phyloP scores from a whole-genome alignment of 2,329 filamentous ascomycete species.

The Ciborinia camelliae region DNA sequence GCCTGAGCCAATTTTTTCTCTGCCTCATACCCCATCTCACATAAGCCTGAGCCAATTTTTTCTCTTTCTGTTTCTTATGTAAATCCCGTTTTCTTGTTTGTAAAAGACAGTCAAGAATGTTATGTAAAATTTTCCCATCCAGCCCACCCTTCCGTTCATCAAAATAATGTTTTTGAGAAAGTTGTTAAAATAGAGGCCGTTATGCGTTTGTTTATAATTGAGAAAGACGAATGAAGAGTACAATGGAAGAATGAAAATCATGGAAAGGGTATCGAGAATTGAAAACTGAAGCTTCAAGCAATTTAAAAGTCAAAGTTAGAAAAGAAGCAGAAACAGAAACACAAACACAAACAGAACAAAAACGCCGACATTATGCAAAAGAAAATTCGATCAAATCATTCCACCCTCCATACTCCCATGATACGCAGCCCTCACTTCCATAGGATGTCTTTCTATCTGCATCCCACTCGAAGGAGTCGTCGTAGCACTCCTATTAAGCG shows the following conservation, averaged over 20 bases:
- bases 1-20: constrained; percentile 13
- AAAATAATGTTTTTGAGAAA: constrained; percentile 15
- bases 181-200: constrained; percentile 6
- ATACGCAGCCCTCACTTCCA: constrained; percentile 36
- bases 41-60: constrained; percentile 10
- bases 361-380: constrained; percentile 20
- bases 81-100: constrained; percentile 2
- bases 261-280: constrained; percentile 28
- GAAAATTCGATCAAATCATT: constrained; percentile 35
- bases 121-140: constrained; percentile 1
- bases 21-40: neutral
- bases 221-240: constrained; percentile 17
- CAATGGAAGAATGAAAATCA: neutral
- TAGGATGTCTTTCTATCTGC: constrained; percentile 34
- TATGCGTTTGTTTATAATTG: constrained; percentile 13
- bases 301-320: neutral
- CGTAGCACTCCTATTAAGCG: constrained; percentile 19
- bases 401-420: constrained; percentile 33
- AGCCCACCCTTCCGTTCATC: neutral
- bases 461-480: constrained; percentile 19
- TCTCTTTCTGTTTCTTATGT: constrained; percentile 9
- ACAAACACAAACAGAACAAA: neutral
- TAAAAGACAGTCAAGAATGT: constrained; percentile 14
- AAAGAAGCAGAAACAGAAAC: neutral
- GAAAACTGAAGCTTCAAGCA: constrained; percentile 5